These are phyloP conservation scores for Fusarium aywerte DNA, from an alignment of 2,329 filamentous ascomycete genomes.

Conservation along the genomic window DNA sequence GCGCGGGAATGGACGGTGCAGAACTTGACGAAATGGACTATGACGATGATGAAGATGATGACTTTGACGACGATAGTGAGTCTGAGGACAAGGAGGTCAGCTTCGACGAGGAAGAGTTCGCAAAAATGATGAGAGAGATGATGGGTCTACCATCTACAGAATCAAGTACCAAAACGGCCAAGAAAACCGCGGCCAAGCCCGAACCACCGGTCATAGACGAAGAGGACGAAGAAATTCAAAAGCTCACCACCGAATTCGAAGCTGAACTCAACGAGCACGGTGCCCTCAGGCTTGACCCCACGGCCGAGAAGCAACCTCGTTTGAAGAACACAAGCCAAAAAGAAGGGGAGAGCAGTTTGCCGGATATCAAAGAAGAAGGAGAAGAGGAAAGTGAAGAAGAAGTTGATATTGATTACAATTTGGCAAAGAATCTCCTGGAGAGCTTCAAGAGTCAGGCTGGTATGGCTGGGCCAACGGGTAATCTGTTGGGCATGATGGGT, in stretches of 20 bases:
- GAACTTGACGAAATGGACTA: constrained; percentile 77
- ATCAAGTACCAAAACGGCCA: not conserved
- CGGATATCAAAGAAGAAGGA: constrained; percentile 56
- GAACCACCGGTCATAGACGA: constrained; percentile 51
- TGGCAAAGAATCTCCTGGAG: constrained; percentile 90
- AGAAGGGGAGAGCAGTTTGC: constrained; percentile 24
- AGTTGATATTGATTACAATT: constrained; percentile 83
- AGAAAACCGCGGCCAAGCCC: constrained; percentile 4
- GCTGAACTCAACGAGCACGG: constrained; percentile 76
- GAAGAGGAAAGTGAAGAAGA: constrained; percentile 65
- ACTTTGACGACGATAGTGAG: constrained; percentile 66
- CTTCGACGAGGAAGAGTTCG: constrained; percentile 87
- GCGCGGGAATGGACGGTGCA: constrained; percentile 81
- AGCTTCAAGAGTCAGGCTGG: constrained; percentile 93
- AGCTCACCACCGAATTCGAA: constrained; percentile 76
- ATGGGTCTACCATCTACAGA: constrained; percentile 70
- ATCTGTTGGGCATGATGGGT: constrained; percentile 88
- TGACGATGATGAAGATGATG: constrained; percentile 65
- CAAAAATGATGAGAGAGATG: constrained; percentile 90
- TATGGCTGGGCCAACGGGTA: constrained; percentile 85
- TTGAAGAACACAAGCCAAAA: constrained; percentile 45
- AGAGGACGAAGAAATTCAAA: constrained; percentile 70
- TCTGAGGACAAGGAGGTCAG: constrained; percentile 79
- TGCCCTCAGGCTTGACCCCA: constrained; percentile 66
- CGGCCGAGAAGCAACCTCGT: constrained; percentile 47